Percentiles rank a stretch among this genome's conserved stretches.
These are phyloP conservation scores for Hippophae tibetana DNA, from an alignment of 306 rosid genomes.

Conservation along the genomic window DNA sequence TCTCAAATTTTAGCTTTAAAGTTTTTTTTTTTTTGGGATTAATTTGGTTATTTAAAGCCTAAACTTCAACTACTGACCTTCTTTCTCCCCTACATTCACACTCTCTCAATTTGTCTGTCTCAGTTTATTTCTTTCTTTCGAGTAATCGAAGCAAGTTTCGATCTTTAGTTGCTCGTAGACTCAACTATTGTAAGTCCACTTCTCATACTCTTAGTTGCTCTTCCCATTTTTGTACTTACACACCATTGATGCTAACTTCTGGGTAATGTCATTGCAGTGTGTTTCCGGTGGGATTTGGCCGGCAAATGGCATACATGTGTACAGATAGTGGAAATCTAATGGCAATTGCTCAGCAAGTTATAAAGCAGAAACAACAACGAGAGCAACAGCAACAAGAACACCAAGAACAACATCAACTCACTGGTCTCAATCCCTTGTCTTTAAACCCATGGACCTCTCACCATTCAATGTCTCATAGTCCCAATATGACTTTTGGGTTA, in stretches of 20 bases:
- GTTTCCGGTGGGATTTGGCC: slow-evolving; percentile 34
- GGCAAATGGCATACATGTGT: slow-evolving; percentile 86
- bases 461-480: slow-evolving; percentile 15
- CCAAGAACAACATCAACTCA: slow-evolving; percentile 33
- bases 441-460: slow-evolving; percentile 59
- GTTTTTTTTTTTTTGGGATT: too few species aligned
- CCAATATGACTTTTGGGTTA: slow-evolving; percentile 41
- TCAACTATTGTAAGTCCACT: not conserved
- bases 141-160: too few species aligned
- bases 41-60: too few species aligned
- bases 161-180: too few species aligned
- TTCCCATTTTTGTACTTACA: not conserved
- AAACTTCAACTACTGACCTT: too few species aligned
- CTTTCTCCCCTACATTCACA: too few species aligned
- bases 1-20: too few species aligned
- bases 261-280: slow-evolving; percentile 38
- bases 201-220: not conserved
- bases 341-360: slow-evolving; percentile 99
- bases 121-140: too few species aligned
- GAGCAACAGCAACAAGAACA: slow-evolving; percentile 63
- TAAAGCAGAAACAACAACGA: slow-evolving; percentile 82
- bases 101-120: too few species aligned
- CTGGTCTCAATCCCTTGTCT: slow-evolving; percentile 34
- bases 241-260: not conserved
- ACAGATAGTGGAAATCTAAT: slow-evolving; percentile 91